Percentiles rank a stretch among this genome's conserved stretches.
These are phyloP conservation scores for Myxozyma nipponensis DNA, from an alignment of 805 yeast species.

Conservation along the genomic window DNA sequence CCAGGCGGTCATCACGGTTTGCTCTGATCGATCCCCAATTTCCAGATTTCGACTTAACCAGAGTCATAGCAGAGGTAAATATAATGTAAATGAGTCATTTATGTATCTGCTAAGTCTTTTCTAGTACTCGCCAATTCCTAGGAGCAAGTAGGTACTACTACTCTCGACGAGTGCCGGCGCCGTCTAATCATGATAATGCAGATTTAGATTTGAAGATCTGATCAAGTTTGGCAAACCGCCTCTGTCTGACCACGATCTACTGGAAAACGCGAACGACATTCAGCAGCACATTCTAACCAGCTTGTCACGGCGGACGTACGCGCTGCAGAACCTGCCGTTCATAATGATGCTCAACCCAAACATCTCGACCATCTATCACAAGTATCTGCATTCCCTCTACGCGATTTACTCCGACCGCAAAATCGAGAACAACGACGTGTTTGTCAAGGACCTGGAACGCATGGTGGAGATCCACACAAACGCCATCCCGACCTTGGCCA, in stretches of 20 bases:
- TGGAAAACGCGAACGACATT: constrained; percentile 33
- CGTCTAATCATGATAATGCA: not conserved
- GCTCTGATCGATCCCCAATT: constrained; percentile 18
- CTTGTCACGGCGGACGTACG: constrained; percentile 64
- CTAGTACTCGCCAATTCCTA: constrained; percentile 1
- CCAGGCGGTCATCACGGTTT: constrained; percentile 4
- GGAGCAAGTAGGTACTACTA: not conserved
- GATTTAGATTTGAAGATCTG: constrained; percentile 26
- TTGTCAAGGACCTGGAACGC: constrained; percentile 51
- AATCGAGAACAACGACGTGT: constrained; percentile 50
- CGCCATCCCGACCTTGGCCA: constrained; percentile 73
- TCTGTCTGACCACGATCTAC: constrained; percentile 30
- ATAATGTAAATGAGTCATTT: not conserved
- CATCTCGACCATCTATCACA: constrained; percentile 68
- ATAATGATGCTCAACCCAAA: constrained; percentile 82
- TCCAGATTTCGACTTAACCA: constrained; percentile 5
- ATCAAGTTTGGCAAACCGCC: constrained; percentile 32
- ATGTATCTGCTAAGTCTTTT: not conserved
- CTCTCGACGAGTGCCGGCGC: not conserved
- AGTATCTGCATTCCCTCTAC: constrained; percentile 58
- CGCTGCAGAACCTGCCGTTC: constrained; percentile 74
- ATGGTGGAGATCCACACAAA: constrained; percentile 78
- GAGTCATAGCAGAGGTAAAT: constrained; percentile 6
- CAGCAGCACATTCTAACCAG: constrained; percentile 31
- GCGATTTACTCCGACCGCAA: constrained; percentile 44